A percentile compares a stretch with the other conserved stretches of the same genome.
Conservation (phyloP, 257 asterid genomes). For the Solanum etuberosum region DNA sequence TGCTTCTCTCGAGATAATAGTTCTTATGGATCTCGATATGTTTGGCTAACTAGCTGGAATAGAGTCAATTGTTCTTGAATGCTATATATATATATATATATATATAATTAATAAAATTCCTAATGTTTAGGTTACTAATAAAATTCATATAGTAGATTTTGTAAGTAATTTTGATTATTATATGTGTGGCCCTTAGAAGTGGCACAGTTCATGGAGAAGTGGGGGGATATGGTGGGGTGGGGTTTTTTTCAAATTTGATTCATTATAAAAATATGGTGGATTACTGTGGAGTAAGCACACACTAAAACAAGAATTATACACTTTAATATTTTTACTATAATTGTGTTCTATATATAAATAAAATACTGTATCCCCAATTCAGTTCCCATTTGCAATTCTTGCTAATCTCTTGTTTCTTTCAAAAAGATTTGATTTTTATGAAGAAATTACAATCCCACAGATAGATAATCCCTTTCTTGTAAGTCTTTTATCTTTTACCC, state of each 20-base stretch:
- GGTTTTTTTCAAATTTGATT: not conserved
- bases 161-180: not conserved
- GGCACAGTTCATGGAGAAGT: not conserved
- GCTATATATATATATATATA: no score
- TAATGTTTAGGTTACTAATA: not conserved
- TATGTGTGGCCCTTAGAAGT: not conserved
- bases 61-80: no score
- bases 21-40: no score
- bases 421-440: not conserved
- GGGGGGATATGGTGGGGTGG: not conserved
- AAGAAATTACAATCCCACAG: not conserved
- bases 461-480: constrained; percentile 77
- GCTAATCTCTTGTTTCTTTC: not conserved
- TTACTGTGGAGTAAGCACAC: not conserved
- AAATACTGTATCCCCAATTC: not conserved
- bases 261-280: not conserved
- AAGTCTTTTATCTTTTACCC: constrained; percentile 28
- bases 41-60: no score
- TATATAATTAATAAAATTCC: no score
- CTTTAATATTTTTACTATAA: not conserved
- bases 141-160: no score
- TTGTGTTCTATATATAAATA: not conserved
- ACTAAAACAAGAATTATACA: not conserved
- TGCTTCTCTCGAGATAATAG: no score
- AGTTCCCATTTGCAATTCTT: not conserved